A percentile compares a stretch with the other conserved stretches of the same genome.
These are phyloP conservation scores for Viola pubescens DNA, from an alignment of 441 rosid genomes.

Conservation along the genomic window DNA sequence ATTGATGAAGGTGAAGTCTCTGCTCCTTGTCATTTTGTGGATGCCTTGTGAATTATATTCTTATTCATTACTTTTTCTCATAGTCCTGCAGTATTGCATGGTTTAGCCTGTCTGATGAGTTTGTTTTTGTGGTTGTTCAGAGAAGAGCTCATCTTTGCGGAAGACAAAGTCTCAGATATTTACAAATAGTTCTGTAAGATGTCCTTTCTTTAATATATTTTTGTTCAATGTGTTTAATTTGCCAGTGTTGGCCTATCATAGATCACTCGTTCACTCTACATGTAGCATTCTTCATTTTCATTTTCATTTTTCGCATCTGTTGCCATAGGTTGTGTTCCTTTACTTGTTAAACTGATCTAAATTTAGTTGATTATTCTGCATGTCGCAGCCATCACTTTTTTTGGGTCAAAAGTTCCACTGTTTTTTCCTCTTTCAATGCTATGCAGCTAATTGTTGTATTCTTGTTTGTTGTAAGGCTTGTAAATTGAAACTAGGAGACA, in stretches of 20 bases:
- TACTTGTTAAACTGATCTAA: too few relatives aligned
- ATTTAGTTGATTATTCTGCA: background rate
- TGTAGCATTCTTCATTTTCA: too few relatives aligned
- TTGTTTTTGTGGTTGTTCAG: conserved; percentile 5
- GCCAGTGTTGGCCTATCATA: too few relatives aligned
- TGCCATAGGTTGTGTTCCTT: too few relatives aligned
- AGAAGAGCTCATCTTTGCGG: conserved; percentile 17
- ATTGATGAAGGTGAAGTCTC: conserved; percentile 52
- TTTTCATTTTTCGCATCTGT: too few relatives aligned
- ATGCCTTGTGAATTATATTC: background rate
- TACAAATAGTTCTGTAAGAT: conserved; percentile 16
- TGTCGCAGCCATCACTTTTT: conserved; percentile 2
- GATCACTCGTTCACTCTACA: too few relatives aligned
- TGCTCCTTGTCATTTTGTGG: background rate
- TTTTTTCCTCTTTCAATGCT: background rate
- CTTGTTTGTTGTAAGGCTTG: conserved; percentile 22
- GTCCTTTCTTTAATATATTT: too few relatives aligned
- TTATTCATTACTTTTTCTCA: background rate
- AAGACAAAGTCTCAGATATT: conserved; percentile 19
- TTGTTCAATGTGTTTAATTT: too few relatives aligned
- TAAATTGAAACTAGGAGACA: conserved; percentile 29
- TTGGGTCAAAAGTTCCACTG: background rate
- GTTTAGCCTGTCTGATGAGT: background rate
- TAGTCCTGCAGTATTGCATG: background rate
- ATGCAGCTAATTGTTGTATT: background rate